phyloP scores from a whole-genome alignment of 2,329 filamentous ascomycete species.

The Penicillium sp. region DNA sequence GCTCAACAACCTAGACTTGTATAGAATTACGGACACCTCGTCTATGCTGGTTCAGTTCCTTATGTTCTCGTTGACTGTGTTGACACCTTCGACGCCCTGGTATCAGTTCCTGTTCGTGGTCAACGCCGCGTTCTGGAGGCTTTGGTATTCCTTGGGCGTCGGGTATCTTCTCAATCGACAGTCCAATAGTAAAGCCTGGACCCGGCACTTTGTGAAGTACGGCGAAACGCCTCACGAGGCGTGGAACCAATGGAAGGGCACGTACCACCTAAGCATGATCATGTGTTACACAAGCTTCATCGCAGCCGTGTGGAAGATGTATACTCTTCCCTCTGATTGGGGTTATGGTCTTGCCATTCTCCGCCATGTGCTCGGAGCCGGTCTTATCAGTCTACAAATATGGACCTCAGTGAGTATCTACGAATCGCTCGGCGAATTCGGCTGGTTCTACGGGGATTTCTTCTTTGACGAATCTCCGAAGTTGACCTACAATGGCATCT shows the following conservation, averaged over 20 bases:
- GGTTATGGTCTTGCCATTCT: conserved; percentile 82
- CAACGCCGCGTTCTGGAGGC: conserved; percentile 80
- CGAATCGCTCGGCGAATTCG: conserved; percentile 94
- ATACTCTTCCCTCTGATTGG: conserved; percentile 84
- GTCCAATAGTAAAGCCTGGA: conserved; percentile 92
- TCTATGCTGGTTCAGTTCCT: conserved; percentile 78
- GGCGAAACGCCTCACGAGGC: conserved; percentile 89
- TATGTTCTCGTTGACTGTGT: conserved; percentile 71
- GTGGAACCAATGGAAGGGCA: conserved; percentile 96
- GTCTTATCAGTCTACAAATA: conserved; percentile 81
- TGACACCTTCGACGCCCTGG: conserved; percentile 75
- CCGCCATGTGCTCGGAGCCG: conserved; percentile 81
- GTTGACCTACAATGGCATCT: conserved; percentile 95
- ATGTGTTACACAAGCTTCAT: conserved; percentile 90
- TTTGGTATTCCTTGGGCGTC: conserved; percentile 91
- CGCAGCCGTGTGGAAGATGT: conserved; percentile 96
- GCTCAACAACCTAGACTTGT: conserved; percentile 81
- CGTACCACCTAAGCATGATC: conserved; percentile 90
- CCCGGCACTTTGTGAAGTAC: conserved; percentile 95
- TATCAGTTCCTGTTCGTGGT: conserved; percentile 80
- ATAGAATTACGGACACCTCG: conserved; percentile 83
- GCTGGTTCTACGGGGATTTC: conserved; percentile 99
- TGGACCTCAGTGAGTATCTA: conserved; percentile 96
- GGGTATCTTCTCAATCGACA: conserved; percentile 84
- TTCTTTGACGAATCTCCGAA: conserved; percentile 91